Percentiles rank a stretch among this genome's conserved stretches.
These are phyloP conservation scores for Berberis thunbergii DNA, from an alignment of 164 flowering plant species.

Conservation along the genomic window DNA sequence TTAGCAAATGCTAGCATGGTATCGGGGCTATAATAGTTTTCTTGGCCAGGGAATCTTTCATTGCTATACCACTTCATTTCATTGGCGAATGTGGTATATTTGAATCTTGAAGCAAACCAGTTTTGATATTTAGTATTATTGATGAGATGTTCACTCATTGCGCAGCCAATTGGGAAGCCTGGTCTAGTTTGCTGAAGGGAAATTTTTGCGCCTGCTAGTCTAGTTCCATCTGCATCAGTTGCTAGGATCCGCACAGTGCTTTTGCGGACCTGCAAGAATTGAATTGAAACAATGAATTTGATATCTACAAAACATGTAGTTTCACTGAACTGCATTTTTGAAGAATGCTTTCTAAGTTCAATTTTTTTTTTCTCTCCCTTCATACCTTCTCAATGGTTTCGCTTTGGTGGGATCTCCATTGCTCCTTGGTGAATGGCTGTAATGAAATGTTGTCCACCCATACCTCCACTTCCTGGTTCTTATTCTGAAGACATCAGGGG, in stretches of 20 bases:
- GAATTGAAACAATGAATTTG: background rate
- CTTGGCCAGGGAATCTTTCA: background rate
- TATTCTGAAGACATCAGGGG: slow-evolving; percentile 26
- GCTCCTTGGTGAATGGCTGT: slow-evolving; percentile 54
- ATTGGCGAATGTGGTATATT: background rate
- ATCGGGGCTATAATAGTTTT: background rate
- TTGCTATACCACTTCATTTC: background rate
- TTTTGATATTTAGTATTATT: background rate
- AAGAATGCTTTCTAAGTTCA: too few relatives aligned
- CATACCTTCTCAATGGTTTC: slow-evolving; percentile 53
- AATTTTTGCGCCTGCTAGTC: slow-evolving; percentile 26
- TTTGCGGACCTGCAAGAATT: slow-evolving; percentile 30
- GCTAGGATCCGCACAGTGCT: slow-evolving; percentile 31
- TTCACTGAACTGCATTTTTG: background rate
- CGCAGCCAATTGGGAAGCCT: slow-evolving; percentile 47
- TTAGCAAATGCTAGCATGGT: background rate
- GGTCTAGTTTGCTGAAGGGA: slow-evolving; percentile 16
- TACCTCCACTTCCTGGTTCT: slow-evolving; percentile 37
- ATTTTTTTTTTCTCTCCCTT: background rate
- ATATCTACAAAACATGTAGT: background rate
- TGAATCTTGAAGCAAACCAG: background rate
- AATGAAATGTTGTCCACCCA: slow-evolving; percentile 66
- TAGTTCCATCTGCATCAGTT: slow-evolving; percentile 24
- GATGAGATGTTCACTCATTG: slow-evolving; percentile 15
- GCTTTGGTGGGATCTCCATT: slow-evolving; percentile 74